These are phyloP conservation scores for Cutaneotrichosporon sp. DNA, from an alignment of 1,284 basidiomycete species.

Conservation along the genomic window DNA sequence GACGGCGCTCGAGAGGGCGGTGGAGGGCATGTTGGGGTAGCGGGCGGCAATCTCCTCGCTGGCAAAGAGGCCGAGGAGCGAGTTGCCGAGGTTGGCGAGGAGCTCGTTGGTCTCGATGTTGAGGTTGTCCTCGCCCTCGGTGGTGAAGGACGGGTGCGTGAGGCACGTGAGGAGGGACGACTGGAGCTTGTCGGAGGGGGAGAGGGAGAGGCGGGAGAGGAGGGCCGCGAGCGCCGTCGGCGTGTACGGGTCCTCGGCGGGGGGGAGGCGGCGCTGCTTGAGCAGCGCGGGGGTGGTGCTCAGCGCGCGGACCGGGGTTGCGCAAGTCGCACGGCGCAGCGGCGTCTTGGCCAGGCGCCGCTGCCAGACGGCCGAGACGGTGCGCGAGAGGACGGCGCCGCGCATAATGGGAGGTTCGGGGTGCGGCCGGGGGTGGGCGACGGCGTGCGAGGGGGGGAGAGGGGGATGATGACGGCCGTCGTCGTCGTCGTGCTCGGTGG, in stretches of 20 bases:
- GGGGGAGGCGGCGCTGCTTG: slow-evolving; percentile 11
- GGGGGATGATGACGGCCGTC: neutral
- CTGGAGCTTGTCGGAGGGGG: slow-evolving; percentile 33
- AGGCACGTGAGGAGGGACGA: slow-evolving; percentile 43
- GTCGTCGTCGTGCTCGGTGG: slow-evolving; percentile 4
- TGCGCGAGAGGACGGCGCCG: slow-evolving; percentile 15
- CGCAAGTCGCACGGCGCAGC: slow-evolving; percentile 10
- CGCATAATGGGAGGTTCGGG: neutral
- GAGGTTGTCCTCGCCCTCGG: slow-evolving; percentile 22
- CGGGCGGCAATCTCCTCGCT: slow-evolving; percentile 78
- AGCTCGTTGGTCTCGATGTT: slow-evolving; percentile 77
- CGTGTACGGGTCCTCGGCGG: slow-evolving; percentile 19
- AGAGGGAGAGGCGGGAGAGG: slow-evolving; percentile 45
- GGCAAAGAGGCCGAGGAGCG: slow-evolving; percentile 86
- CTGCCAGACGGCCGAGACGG: slow-evolving; percentile 28
- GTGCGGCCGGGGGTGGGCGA: neutral
- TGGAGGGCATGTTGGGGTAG: slow-evolving; percentile 89
- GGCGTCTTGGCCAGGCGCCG: slow-evolving; percentile 33
- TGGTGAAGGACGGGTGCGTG: slow-evolving; percentile 76
- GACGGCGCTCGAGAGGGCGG: slow-evolving; percentile 84
- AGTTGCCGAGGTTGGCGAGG: slow-evolving; percentile 79
- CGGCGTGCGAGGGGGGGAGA: neutral
- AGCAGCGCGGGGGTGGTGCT: slow-evolving; percentile 12
- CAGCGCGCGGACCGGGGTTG: slow-evolving; percentile 10
- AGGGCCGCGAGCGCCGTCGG: slow-evolving; percentile 44